Evolutionary conservation across 2,329 filamentous ascomycete species (phyloP).

Genomic region (Sporothrix humicola): DNA sequence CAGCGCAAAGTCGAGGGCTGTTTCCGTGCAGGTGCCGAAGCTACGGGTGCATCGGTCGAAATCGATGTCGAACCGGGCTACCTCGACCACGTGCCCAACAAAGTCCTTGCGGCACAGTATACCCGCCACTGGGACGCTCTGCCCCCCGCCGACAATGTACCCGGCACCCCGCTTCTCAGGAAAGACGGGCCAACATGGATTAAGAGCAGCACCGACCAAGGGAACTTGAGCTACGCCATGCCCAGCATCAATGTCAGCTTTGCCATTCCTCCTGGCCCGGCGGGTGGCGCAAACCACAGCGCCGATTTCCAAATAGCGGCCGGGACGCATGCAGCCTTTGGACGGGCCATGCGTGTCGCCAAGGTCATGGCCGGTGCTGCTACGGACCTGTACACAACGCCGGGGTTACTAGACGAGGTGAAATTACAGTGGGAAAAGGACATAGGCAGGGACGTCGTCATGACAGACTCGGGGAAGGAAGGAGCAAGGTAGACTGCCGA

Average conservation of each 20-base stretch:
- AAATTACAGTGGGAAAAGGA: background rate
- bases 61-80: background rate
- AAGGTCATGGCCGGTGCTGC: background rate
- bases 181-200: background rate
- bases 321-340: background rate
- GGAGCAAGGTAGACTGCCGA: background rate
- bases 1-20: background rate
- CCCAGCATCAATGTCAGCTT: slow-evolving; percentile 22
- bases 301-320: background rate
- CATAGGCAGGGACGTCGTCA: background rate
- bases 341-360: slow-evolving; percentile 5
- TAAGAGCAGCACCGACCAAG: slow-evolving; percentile 13
- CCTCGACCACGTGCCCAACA: slow-evolving; percentile 16
- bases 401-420: background rate
- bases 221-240: background rate
- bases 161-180: background rate
- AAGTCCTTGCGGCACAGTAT: background rate
- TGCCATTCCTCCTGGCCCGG: background rate
- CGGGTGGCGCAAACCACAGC: background rate
- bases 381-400: background rate
- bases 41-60: background rate
- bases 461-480: background rate
- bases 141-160: background rate
- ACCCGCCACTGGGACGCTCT: background rate
- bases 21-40: background rate